Evolutionary conservation across 2,329 filamentous ascomycete species (phyloP).

Genomic region (Ceratocystiopsis sp.): DNA sequence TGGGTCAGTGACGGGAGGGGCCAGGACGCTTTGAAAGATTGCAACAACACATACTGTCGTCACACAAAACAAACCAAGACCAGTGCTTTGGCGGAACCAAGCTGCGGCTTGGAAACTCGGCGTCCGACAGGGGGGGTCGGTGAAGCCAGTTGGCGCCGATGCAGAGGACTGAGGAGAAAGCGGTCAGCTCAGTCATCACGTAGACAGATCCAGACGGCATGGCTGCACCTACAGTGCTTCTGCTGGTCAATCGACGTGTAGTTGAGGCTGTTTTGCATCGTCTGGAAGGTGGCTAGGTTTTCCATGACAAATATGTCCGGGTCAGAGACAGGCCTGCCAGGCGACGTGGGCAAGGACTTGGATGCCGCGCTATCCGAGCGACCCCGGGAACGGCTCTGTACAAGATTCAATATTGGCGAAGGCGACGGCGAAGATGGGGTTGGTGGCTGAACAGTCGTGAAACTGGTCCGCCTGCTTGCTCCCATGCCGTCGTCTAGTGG

Average conservation of each 20-base stretch:
- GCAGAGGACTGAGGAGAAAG: slow-evolving; percentile 37
- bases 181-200: slow-evolving; percentile 8
- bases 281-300: slow-evolving; percentile 23
- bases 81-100: slow-evolving; percentile 31
- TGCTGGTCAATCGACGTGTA: slow-evolving; percentile 59
- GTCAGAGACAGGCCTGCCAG: background rate
- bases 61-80: slow-evolving; percentile 55
- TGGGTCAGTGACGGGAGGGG: slow-evolving; percentile 8
- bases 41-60: slow-evolving; percentile 33
- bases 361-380: background rate
- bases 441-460: too few species aligned
- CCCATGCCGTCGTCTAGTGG: background rate
- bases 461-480: background rate
- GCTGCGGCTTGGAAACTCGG: slow-evolving; percentile 14
- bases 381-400: background rate
- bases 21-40: too few species aligned
- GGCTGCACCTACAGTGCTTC: slow-evolving; percentile 32
- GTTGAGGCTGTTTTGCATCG: slow-evolving; percentile 57
- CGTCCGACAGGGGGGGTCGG: slow-evolving; percentile 12
- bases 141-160: slow-evolving; percentile 53
- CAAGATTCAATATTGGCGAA: too few species aligned
- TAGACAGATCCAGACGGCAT: background rate
- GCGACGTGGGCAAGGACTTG: background rate
- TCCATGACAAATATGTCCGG: slow-evolving; percentile 6
- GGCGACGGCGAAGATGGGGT: too few species aligned